Conservation (phyloP, 495 filamentous ascomycete genomes). For the Neurospora sp. region DNA sequence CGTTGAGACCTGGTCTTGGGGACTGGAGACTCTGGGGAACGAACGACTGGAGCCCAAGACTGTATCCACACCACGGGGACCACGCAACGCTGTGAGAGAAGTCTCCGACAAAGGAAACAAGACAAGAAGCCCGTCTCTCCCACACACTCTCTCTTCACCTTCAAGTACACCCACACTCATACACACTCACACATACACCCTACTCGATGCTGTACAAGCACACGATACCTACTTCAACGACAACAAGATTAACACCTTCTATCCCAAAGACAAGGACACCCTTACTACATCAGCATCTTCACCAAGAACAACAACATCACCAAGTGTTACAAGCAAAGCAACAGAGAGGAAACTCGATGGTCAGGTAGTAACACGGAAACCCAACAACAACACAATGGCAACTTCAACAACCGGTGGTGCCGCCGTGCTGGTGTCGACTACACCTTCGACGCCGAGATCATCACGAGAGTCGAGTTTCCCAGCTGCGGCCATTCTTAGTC, state of each 20-base stretch:
- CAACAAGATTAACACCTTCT: neutral
- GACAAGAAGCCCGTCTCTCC: neutral
- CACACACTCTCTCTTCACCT: neutral
- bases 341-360: slow-evolving; percentile 10
- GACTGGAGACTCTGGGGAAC: neutral
- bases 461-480: slow-evolving; percentile 1
- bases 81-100: neutral
- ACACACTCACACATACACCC: neutral
- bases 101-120: neutral
- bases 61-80: neutral
- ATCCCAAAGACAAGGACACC: neutral
- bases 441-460: slow-evolving; percentile 6
- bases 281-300: neutral
- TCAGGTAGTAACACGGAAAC: slow-evolving; percentile 5
- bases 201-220: neutral
- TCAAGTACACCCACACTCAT: neutral
- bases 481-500: neutral
- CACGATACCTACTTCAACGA: neutral
- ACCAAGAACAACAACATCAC: neutral
- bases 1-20: neutral
- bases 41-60: neutral
- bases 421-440: slow-evolving; percentile 16
- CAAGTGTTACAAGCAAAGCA: neutral
- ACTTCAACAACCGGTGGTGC: slow-evolving; percentile 15
- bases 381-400: slow-evolving; percentile 10